Evolutionary conservation across 108 stramenopile genomes (phyloP).

Genomic region (Cylindrotheca closterium): DNA sequence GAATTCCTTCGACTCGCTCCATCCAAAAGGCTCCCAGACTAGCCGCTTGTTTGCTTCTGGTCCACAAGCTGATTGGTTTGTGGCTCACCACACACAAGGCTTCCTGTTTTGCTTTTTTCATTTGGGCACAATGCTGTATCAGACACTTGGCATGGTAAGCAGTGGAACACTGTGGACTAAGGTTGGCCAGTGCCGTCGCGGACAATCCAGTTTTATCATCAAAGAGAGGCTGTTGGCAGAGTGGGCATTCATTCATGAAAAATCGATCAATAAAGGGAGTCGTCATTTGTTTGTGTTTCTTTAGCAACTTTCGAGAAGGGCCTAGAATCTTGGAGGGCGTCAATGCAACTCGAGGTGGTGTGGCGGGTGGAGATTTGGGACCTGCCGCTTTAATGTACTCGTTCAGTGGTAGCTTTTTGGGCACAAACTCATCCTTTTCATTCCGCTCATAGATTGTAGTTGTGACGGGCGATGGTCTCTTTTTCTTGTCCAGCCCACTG

Average conservation of each 20-base stretch:
- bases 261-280: constrained; percentile 13
- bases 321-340: neutral
- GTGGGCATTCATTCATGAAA: constrained; percentile 29
- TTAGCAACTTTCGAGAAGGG: neutral
- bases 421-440: neutral
- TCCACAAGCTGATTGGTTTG: constrained; percentile 25
- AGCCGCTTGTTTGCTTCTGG: constrained; percentile 29
- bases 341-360: neutral
- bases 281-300: constrained; percentile 4
- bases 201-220: constrained; percentile 19
- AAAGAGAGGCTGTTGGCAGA: constrained; percentile 25
- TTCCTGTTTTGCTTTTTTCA: neutral
- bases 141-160: constrained; percentile 31
- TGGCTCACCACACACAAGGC: constrained; percentile 23
- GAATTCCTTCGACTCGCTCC: constrained; percentile 18
- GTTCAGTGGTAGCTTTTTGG: neutral
- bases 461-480: neutral
- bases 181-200: constrained; percentile 17
- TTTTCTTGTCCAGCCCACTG: neutral
- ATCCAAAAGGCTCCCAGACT: constrained; percentile 36
- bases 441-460: neutral
- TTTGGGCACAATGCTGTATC: constrained; percentile 8
- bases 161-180: constrained; percentile 28
- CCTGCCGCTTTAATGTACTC: neutral
- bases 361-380: neutral